phyloP scores from a whole-genome alignment of 306 rosid genomes.

The Prunus kanzakura region DNA sequence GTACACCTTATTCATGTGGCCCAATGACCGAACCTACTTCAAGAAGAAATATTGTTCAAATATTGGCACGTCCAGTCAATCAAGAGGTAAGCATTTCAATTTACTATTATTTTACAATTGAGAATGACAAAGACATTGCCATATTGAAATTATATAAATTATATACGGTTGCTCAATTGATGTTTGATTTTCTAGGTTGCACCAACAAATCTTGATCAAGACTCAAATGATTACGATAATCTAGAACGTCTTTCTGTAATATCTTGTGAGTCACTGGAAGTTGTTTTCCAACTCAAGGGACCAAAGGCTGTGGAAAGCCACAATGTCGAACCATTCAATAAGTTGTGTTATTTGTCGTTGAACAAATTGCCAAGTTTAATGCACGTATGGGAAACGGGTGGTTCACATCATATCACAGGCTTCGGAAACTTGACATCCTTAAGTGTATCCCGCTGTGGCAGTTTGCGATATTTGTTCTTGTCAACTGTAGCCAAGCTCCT shows the following conservation, averaged over 20 bases:
- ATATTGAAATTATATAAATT: too few species aligned
- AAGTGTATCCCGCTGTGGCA: fast-evolving
- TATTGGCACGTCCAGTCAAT: neutral
- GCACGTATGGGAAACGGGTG: neutral
- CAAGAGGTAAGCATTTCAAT: neutral
- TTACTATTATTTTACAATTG: too few species aligned
- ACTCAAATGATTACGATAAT: neutral
- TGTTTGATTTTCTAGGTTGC: neutral
- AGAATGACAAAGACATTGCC: too few species aligned
- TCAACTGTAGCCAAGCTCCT: neutral
- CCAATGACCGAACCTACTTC: neutral
- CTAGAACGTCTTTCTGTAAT: fast-evolving
- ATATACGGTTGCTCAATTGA: neutral
- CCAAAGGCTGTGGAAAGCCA: neutral
- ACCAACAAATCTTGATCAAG: neutral
- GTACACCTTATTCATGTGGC: neutral
- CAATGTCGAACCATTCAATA: neutral
- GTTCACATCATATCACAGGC: neutral
- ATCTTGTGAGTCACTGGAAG: fast-evolving
- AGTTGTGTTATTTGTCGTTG: fast-evolving
- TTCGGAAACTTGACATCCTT: neutral
- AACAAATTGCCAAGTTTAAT: fast-evolving
- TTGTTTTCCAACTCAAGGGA: neutral
- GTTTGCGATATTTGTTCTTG: neutral
- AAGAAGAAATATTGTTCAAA: neutral